Percentiles rank a stretch among this genome's conserved stretches.
These are phyloP conservation scores for Hordeum vulgare DNA, from an alignment of 176 grass and related monocot species.

Conservation along the genomic window DNA sequence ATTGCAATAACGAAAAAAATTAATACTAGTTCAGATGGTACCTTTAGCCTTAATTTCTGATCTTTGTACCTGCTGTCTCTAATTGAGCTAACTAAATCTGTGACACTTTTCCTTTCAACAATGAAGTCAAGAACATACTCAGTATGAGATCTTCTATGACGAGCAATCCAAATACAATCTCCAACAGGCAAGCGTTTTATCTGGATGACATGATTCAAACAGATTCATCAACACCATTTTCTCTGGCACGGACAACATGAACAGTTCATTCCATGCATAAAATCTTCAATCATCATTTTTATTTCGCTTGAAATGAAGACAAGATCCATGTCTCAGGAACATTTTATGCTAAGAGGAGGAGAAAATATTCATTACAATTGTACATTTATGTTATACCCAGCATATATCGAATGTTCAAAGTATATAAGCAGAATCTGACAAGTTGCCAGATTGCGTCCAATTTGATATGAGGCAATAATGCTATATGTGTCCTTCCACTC, in stretches of 20 bases:
- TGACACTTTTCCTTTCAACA: conserved; percentile 91
- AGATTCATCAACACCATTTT: conserved; percentile 16
- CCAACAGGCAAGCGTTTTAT: conserved; percentile 78
- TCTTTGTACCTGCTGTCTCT: conserved; percentile 83
- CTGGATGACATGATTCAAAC: conserved; percentile 36
- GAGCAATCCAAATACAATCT: conserved; percentile 87
- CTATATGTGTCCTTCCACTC: neutral
- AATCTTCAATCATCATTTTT: neutral
- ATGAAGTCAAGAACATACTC: conserved; percentile 95
- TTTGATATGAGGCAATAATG: neutral
- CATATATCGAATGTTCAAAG: neutral
- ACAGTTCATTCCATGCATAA: conserved; percentile 11
- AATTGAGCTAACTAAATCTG: conserved; percentile 68
- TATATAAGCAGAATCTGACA: neutral
- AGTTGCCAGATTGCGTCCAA: neutral
- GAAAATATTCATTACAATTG: neutral
- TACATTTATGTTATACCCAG: neutral
- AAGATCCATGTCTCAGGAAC: neutral
- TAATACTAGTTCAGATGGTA: conserved; percentile 23
- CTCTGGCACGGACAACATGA: neutral
- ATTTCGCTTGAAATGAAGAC: neutral
- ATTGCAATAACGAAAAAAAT: neutral
- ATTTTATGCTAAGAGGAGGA: neutral
- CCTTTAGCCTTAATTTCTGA: conserved; percentile 92
- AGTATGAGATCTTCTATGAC: conserved; percentile 35